Base-by-base conservation (phyloP, 495 filamentous ascomycete genomes). In the Haplographium delicatum region DNA sequence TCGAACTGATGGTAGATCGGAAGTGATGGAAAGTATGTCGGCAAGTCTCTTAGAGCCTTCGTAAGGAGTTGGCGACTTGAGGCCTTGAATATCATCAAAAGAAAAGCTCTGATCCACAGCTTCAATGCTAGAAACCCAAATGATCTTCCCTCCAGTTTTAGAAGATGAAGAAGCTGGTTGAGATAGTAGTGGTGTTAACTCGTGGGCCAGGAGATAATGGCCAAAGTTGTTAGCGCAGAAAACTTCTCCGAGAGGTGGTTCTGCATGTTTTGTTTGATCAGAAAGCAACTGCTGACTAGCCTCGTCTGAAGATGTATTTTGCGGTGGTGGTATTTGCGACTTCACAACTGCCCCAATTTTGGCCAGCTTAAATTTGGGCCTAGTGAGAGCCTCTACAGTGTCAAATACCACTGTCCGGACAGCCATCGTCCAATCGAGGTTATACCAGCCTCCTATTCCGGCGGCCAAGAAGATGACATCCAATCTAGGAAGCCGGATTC, bases 211-310 rank as follows among this genome's bases (percentile, higher is more conserved):
- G 55, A 96, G 70, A 64, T 98, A 97, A 67, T 97, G 93, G 0
- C 94, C 93, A 61, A 98, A 95, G 24, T 95, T 78, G 61, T 97
- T 97, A 44, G 89, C 82, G 64, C 83, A 85, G 66, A 96, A 98
- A 5, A 96, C 78, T 44, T 83, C 69, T 2, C 89, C 94, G 0
- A 97, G 68, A 1, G 71, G 67, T 1, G 81, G 78, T 47, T 85
- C 79, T 4, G 67, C 53, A 20, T 18, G 28, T 18, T 56, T 48
- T n/a, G 47, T 24, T 28, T 53, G 49, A 18, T 45, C 20, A 5
- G 49, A 48, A 7, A 60, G 22, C 9, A 56, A 37, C 9, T 46
- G 39, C 22, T 53, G 53, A 7, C 18, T 50, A 13, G 42, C 38
- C 52, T 51, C 47, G 31, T 52, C 39, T 58, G 47, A 44, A 5